Conservation (phyloP, 2,329 filamentous ascomycete genomes). For the Ophidiomyces ophidiicola region DNA sequence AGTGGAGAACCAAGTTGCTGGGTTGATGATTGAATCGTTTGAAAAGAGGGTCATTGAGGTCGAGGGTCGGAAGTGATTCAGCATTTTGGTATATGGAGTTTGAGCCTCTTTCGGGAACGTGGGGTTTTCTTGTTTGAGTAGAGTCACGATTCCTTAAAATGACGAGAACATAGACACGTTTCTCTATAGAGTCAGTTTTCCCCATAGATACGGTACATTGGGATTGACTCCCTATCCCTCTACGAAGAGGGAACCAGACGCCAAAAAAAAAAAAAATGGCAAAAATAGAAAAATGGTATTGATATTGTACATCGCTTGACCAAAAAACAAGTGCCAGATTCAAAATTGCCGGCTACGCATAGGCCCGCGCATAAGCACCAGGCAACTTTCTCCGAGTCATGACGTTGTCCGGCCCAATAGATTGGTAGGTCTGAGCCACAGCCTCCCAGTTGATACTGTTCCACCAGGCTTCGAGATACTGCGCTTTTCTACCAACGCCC, state of each 20-base stretch:
- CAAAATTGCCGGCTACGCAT: not conserved
- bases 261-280: constrained; percentile 1
- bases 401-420: constrained; percentile 9
- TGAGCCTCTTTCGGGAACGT: not conserved
- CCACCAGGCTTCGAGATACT: constrained; percentile 78
- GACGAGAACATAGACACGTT: no score
- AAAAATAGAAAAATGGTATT: constrained; percentile 4
- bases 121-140: not conserved
- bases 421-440: constrained; percentile 42
- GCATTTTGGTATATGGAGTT: not conserved
- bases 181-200: no score
- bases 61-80: constrained; percentile 24
- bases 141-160: no score
- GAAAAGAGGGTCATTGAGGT: constrained; percentile 61
- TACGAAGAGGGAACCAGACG: not conserved
- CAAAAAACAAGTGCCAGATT: constrained; percentile 1
- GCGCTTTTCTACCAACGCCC: constrained; percentile 59
- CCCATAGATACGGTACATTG: no score
- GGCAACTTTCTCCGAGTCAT: constrained; percentile 1
- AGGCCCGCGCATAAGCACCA: not conserved
- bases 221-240: no score
- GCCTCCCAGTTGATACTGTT: constrained; percentile 69
- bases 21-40: constrained; percentile 43
- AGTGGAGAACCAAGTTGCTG: constrained; percentile 61
- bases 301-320: constrained; percentile 10